These are phyloP conservation scores for Epicoccum sorghinum DNA, from an alignment of 2,329 filamentous ascomycete genomes.

Conservation along the genomic window DNA sequence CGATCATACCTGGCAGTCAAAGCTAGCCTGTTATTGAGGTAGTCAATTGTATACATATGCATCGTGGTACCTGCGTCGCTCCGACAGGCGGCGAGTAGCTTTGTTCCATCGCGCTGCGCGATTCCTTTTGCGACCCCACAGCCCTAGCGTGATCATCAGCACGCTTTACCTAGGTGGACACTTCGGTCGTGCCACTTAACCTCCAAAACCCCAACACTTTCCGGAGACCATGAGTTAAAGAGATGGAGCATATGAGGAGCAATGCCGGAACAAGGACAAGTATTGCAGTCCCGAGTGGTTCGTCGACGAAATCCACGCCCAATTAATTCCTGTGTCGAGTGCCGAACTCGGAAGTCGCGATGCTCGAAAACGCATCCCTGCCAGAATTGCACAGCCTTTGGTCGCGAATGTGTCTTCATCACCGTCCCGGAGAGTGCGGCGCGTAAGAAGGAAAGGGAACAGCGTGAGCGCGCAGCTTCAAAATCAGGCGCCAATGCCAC, in stretches of 20 bases:
- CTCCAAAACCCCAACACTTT: slow-evolving; percentile 20
- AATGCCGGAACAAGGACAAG: slow-evolving; percentile 47
- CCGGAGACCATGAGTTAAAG: slow-evolving; percentile 36
- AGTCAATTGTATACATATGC: slow-evolving; percentile 17
- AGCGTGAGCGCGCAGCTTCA: slow-evolving; percentile 32
- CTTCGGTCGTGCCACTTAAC: slow-evolving; percentile 7
- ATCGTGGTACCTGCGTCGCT: slow-evolving; percentile 32
- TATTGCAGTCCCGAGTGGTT: slow-evolving; percentile 47
- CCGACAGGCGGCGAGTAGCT: slow-evolving; percentile 24
- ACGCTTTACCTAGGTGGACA: slow-evolving; percentile 6
- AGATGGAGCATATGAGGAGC: slow-evolving; percentile 37
- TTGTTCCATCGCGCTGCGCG: slow-evolving; percentile 3
- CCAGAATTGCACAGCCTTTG: slow-evolving; percentile 49
- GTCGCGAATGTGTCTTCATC: slow-evolving; percentile 48
- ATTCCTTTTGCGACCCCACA: slow-evolving; percentile 17
- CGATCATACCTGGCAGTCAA: not conserved
- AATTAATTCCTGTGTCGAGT: slow-evolving; percentile 49
- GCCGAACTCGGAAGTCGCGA: slow-evolving; percentile 46
- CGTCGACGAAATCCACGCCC: slow-evolving; percentile 47
- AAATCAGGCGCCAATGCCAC: slow-evolving; percentile 36
- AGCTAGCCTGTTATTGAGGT: slow-evolving; percentile 12
- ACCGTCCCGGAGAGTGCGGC: slow-evolving; percentile 47
- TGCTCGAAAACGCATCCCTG: slow-evolving; percentile 49
- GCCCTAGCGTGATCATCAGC: slow-evolving; percentile 17
- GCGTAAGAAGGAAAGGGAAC: slow-evolving; percentile 46